phyloP scores from a whole-genome alignment of 225 moss, liverwort and hornwort species.

The Marchantia paleacea region DNA sequence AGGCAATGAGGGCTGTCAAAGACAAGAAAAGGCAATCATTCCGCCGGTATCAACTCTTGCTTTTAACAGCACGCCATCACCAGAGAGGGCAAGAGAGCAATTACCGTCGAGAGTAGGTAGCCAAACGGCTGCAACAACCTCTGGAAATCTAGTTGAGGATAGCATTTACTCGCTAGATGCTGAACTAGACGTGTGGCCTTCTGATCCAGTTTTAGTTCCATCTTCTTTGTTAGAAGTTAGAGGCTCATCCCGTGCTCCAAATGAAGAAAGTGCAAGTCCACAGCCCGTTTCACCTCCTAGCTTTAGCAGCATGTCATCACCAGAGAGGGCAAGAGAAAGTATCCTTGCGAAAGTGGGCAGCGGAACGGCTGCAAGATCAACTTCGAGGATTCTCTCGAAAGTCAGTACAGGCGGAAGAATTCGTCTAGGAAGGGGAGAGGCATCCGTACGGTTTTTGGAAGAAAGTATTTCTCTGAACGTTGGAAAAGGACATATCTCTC shows the following conservation, averaged over 20 bases:
- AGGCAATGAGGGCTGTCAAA: background rate
- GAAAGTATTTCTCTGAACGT: background rate
- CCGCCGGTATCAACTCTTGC: background rate
- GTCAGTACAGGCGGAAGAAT: constrained; percentile 5
- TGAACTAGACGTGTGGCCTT: background rate
- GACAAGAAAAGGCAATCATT: background rate
- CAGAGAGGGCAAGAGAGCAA: background rate
- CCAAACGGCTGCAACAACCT: background rate
- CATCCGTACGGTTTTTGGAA: background rate
- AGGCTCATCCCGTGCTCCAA: background rate
- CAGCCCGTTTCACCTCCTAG: background rate
- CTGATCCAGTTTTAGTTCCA: background rate
- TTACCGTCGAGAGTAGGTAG: background rate
- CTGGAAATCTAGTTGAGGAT: background rate
- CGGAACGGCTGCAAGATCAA: background rate
- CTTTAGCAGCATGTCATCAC: constrained; percentile 1
- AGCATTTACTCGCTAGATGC: background rate
- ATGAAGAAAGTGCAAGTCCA: background rate
- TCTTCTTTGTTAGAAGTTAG: background rate
- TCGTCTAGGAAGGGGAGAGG: background rate
- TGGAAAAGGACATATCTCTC: background rate
- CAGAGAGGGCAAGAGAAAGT: background rate
- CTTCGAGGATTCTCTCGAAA: background rate
- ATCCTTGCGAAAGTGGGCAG: background rate
- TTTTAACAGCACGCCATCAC: background rate